Evolutionary conservation across 495 filamentous ascomycete species (phyloP).

Genomic region (Daldinia bambusicola): DNA sequence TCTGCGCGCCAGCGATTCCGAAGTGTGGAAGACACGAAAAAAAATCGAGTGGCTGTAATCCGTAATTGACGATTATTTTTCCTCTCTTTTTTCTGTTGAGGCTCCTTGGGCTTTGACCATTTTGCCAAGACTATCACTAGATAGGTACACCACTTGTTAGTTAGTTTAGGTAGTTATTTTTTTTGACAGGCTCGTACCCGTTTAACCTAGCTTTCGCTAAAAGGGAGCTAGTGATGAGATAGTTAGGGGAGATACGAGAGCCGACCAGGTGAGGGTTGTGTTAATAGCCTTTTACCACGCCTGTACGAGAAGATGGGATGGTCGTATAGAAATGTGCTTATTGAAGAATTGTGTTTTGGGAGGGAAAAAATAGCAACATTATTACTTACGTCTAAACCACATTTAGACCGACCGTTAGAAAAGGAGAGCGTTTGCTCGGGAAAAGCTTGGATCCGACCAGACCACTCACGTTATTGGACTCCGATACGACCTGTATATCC

Average conservation of each 20-base stretch:
- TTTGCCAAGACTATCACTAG: conserved; percentile 26
- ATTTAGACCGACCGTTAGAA: not conserved
- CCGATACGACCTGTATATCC: not conserved
- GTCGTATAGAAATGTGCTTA: conserved; percentile 15
- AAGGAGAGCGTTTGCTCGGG: not conserved
- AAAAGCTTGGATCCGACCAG: not conserved
- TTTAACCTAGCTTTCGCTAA: not conserved
- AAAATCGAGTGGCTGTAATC: conserved; percentile 24
- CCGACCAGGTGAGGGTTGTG: not conserved
- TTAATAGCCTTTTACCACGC: conserved; percentile 26
- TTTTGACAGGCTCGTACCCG: not conserved
- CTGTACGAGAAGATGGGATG: conserved; percentile 9
- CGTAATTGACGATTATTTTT: not conserved
- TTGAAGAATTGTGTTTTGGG: conserved; percentile 22
- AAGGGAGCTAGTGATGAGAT: not conserved
- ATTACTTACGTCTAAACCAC: conserved; percentile 21
- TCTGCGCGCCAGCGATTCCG: conserved; percentile 29
- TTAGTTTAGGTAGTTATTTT: too few species aligned
- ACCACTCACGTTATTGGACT: not conserved
- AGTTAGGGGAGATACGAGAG: not conserved
- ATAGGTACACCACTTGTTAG: too few species aligned
- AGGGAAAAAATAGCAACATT: conserved; percentile 35
- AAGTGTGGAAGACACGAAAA: conserved; percentile 3
- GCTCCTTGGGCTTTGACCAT: not conserved
- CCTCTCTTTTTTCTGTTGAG: not conserved